Evolutionary conservation across 306 rosid species (phyloP).

Genomic region (Medicago arabica): DNA sequence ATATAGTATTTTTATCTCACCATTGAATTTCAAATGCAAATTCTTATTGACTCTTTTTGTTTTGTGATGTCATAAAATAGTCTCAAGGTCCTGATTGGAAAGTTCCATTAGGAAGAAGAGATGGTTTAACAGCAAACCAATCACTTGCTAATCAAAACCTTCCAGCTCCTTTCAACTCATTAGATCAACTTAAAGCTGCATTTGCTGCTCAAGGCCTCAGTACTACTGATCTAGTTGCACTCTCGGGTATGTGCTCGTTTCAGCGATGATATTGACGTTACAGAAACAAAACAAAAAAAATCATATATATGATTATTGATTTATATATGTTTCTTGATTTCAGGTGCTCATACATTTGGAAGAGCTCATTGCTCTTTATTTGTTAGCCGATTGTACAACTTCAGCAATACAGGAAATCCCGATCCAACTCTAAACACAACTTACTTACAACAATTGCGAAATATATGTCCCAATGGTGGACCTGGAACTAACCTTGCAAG

Average conservation of each 20-base stretch:
- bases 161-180: conserved; percentile 39
- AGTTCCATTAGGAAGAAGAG: conserved; percentile 58
- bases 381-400: conserved; percentile 38
- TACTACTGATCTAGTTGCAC: conserved; percentile 59
- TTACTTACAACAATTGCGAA: conserved; percentile 26
- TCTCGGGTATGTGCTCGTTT: conserved; percentile 66
- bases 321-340: background rate
- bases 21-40: too few relatives aligned
- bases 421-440: conserved; percentile 45
- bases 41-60: background rate
- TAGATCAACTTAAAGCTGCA: conserved; percentile 1
- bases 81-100: conserved; percentile 55
- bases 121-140: conserved; percentile 52
- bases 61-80: conserved; percentile 26
- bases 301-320: too few relatives aligned
- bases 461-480: conserved; percentile 39
- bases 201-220: conserved; percentile 48
- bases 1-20: too few relatives aligned
- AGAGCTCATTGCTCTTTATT: conserved; percentile 38
- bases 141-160: conserved; percentile 37
- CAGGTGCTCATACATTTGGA: conserved; percentile 59
- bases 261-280: too few relatives aligned
- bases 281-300: too few relatives aligned
- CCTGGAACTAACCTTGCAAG: background rate
- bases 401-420: conserved; percentile 30